Evolutionary conservation across 352 stramenopile species (phyloP), one percentile per base, ranked within the genome.

Genomic region (Globisporangium carolinianum): DNA sequence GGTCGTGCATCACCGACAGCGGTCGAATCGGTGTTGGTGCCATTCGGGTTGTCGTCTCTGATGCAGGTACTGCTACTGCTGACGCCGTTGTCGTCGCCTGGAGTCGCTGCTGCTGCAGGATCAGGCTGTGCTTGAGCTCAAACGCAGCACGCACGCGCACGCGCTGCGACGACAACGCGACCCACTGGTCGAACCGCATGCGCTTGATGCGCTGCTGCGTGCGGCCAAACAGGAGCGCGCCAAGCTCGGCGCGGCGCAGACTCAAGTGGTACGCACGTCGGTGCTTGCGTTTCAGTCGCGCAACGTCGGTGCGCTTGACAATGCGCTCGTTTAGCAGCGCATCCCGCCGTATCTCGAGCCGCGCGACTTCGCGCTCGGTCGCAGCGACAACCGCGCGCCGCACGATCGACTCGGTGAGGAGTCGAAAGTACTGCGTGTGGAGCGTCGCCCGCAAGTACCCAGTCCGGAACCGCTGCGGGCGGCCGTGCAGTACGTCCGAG

Each of bases 391-490:
- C 65, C 11, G 74, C 75, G 18, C 62, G 65, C 15, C 68, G 71
- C 6, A 87, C 60, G 35, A 90, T 76, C 14, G 60, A 76, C 39
- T 90, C 77, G 0, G 75, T 85, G 8, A 90, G 53, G 14, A 90
- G 37, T 0, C 65, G 58, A n/a, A 90, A 88, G 42, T 90, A 88
- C 10, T 67, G 56, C 1, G 35, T 48, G 51, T 87, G 75, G 0
- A 92, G 59, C 32, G 79, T 71, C 38, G 83, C 75, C 2, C 75
- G 64, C 11, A 91, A 50, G 47, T 90, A 92, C 4, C 51, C 10
- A 0, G 80, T 92, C 10, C 66, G 63, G 57, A 92, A 92, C 0
- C 73, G 71, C 63, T 92, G 83, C 0, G 80, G 66, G 0, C 83
- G 72, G 9, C 69, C 75, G 46, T 92, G 83, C 1, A 92, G 63